These are phyloP conservation scores for Cucumis hystrix DNA, from an alignment of 306 rosid genomes.

Conservation along the genomic window DNA sequence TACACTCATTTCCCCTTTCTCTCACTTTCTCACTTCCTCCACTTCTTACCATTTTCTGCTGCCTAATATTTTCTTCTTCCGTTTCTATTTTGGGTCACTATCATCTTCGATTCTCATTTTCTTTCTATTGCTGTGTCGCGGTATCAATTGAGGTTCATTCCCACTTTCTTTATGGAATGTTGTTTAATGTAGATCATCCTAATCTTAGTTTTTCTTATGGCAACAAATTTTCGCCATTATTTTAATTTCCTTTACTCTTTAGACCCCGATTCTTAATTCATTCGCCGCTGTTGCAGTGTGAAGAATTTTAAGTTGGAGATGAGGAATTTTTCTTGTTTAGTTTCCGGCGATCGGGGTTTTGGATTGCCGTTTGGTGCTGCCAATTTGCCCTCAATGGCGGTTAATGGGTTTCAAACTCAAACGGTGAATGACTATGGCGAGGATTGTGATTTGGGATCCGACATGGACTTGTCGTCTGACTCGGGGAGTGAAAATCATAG, in stretches of 20 bases:
- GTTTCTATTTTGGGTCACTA: neutral
- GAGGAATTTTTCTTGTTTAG: neutral
- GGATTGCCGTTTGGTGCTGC: slow-evolving; percentile 50
- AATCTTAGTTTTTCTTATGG: neutral
- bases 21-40: neutral
- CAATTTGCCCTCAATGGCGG: slow-evolving; percentile 50
- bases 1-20: neutral
- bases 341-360: slow-evolving; percentile 26
- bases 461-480: slow-evolving; percentile 27
- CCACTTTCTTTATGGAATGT: neutral
- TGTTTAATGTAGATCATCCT: neutral
- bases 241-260: neutral
- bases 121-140: neutral
- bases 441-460: slow-evolving; percentile 52
- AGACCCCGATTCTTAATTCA: neutral
- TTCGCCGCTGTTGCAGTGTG: neutral
- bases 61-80: neutral
- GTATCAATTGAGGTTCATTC: neutral
- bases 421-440: slow-evolving; percentile 15
- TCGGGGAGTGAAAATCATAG: neutral
- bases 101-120: neutral
- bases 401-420: slow-evolving; percentile 26
- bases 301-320: neutral
- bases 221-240: neutral
- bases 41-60: neutral